Evolutionary conservation across 1,284 basidiomycete species (phyloP).

Genomic region (Cryptococcus sp.): DNA sequence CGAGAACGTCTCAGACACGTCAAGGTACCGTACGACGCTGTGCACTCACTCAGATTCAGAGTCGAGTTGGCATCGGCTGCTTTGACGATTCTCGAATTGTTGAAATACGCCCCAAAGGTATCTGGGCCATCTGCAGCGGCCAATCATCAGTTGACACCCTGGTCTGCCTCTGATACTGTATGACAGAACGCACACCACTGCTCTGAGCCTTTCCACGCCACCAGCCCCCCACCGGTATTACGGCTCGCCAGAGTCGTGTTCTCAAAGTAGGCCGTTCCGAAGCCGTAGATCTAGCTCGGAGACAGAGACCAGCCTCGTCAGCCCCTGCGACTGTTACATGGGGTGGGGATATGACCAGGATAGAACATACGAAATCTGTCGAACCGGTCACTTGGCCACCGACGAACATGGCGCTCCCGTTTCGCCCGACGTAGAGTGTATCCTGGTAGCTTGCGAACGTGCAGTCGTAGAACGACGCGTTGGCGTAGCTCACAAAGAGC

Average conservation of each 20-base stretch:
- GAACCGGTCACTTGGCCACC: constrained; percentile 66
- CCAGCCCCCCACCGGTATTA: constrained; percentile 8
- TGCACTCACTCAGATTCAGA: constrained; percentile 6
- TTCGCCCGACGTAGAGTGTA: constrained; percentile 66
- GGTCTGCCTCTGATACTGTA: not conserved
- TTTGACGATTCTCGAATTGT: constrained; percentile 7
- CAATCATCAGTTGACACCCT: not conserved
- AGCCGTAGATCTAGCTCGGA: constrained; percentile 3
- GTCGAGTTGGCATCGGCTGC: constrained; percentile 7
- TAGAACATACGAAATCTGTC: constrained; percentile 59
- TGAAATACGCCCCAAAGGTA: constrained; percentile 10
- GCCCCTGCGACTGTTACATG: too few species aligned
- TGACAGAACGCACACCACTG: not conserved
- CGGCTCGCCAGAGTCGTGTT: constrained; percentile 8
- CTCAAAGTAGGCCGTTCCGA: constrained; percentile 10
- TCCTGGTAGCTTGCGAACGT: constrained; percentile 66
- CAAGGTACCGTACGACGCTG: not conserved
- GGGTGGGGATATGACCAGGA: not conserved
- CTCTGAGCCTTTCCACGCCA: constrained; percentile 10
- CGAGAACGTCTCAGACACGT: not conserved
- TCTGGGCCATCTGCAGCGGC: constrained; percentile 3
- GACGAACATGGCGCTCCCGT: constrained; percentile 63
- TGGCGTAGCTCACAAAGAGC: constrained; percentile 27
- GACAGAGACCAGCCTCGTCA: not conserved
- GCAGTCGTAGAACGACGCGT: constrained; percentile 67